Base-by-base conservation (phyloP, 805 yeast genomes). In the Priceomyces haplophilus region DNA sequence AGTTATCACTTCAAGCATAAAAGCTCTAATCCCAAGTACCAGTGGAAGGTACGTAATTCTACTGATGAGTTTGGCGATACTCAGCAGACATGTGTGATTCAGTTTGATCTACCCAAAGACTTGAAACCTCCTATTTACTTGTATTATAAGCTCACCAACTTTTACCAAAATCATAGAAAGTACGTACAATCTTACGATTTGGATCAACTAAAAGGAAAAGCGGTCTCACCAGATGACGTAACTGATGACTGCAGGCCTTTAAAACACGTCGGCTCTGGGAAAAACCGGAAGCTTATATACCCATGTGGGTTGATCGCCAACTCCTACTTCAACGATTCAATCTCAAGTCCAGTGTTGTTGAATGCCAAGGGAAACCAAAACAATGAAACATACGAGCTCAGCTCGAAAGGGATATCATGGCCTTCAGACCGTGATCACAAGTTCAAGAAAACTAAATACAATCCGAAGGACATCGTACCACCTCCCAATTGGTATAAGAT, bases 221-320 rank as follows among this genome's bases (percentile, higher is more conserved):
- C 91, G 2, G 80, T 84, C 6, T 42, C 74, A 0, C 67, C 68
- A 3, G 73, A 64, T 20, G 75, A 69, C 34, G 61, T 93, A 16
- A 72, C 62, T 5, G 55, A 58, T 27, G 54, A 60, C 40, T 70
- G 76, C 49, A 54, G 58, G 37, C 75, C 76, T 0, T 50, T 67
- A 44, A 56, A 50, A 38, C 73, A 70, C 23, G 45, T 46, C 2
- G 77, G 76, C 43, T 65, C 59, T 12, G 73, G 68, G 11, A 58
- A 65, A 13, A 71, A 67, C 34, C 59, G 50, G 17, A 78, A 75
- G 50, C 57, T 72, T 12, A 58, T 75, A 47, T 91, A 91, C 61
- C 99, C 99, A 13, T 93, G 98, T 68, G 99, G 99, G 0, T 74
- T 91, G 39, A 88, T 91, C 50, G 96, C 98, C 40, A 91, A 91